phyloP scores from a whole-genome alignment of 352 stramenopile genomes.

The Phytopythium vexans region DNA sequence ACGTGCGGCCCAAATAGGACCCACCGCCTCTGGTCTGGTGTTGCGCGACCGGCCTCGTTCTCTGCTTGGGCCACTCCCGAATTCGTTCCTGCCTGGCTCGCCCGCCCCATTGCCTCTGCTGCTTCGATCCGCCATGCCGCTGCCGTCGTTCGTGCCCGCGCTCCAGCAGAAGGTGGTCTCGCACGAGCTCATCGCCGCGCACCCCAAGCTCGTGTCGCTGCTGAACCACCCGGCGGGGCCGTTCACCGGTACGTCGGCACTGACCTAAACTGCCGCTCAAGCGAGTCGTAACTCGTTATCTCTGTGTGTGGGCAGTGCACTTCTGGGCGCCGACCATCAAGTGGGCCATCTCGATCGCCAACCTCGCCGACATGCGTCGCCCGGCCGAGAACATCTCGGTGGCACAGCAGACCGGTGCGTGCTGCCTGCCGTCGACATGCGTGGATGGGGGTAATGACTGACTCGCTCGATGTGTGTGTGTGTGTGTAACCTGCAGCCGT shows the following conservation, averaged over 20 bases:
- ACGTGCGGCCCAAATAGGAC: too few species aligned
- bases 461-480: neutral
- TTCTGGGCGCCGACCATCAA: constrained; percentile 89
- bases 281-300: neutral
- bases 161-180: constrained; percentile 67
- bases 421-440: neutral
- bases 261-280: neutral
- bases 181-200: constrained; percentile 55
- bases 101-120: neutral
- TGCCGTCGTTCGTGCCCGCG: constrained; percentile 64
- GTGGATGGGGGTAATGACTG: neutral
- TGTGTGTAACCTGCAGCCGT: constrained; percentile 28
- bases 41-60: too few species aligned
- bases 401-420: constrained; percentile 64
- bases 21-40: too few species aligned
- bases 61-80: too few species aligned
- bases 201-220: constrained; percentile 55
- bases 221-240: constrained; percentile 79
- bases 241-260: constrained; percentile 56
- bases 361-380: constrained; percentile 82
- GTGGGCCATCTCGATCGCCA: constrained; percentile 84
- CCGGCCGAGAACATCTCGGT: constrained; percentile 74
- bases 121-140: constrained; percentile 18
- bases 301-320: constrained; percentile 42
- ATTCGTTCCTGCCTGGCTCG: neutral